A percentile compares a stretch with the other conserved stretches of the same genome.
phyloP scores from a whole-genome alignment of 768 basidiomycete species.

The Suillus sp. region DNA sequence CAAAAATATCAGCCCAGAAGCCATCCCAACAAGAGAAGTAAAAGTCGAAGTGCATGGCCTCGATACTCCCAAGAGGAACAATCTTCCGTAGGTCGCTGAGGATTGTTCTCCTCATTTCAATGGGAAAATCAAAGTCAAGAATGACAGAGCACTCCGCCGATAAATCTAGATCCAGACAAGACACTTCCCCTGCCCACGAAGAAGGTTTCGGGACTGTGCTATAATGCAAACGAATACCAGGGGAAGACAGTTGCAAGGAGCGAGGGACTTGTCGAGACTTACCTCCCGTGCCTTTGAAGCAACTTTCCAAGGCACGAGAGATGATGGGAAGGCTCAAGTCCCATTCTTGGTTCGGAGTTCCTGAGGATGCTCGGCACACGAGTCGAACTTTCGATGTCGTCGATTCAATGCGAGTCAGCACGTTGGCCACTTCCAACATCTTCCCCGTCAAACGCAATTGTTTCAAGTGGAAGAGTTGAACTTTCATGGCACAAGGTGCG shows the following conservation, averaged over 20 bases:
- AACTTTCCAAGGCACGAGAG: not conserved
- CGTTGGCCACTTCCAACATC: conserved; percentile 3
- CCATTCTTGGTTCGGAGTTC: not conserved
- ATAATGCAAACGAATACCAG: not conserved
- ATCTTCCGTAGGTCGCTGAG: not conserved
- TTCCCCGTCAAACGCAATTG: not conserved
- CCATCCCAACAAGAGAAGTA: not conserved
- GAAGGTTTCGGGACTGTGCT: not conserved
- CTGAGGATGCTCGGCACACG: not conserved
- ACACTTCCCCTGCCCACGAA: not conserved
- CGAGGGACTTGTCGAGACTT: not conserved
- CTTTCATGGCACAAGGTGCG: not conserved
- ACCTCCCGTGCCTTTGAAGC: not conserved
- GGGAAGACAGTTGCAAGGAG: not conserved
- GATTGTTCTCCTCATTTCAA: not conserved
- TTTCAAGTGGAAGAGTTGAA: conserved; percentile 2
- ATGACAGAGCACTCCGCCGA: not conserved
- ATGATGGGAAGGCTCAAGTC: not conserved
- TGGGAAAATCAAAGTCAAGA: not conserved
- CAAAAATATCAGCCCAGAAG: not conserved
- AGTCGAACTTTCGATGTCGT: not conserved
- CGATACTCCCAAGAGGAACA: not conserved
- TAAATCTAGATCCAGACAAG: not conserved
- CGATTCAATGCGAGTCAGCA: not conserved
- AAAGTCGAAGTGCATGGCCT: not conserved